Conservation (phyloP, 2,329 filamentous ascomycete species). For the Stagonosporopsis cucurbitacearum region DNA sequence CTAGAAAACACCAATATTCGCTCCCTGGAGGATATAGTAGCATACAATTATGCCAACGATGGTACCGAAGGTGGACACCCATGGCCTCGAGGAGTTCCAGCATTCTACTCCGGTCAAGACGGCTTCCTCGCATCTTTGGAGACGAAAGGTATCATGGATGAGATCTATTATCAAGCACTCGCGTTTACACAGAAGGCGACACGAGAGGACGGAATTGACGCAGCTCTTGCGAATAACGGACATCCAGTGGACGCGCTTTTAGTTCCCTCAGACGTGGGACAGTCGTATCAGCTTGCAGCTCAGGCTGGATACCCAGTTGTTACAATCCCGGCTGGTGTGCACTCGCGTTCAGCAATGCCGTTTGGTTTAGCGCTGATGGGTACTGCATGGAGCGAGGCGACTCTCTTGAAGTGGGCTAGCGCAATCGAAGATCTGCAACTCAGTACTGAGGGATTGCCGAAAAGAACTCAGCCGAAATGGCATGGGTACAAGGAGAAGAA, state of each 20-base stretch:
- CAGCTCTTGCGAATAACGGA: slow-evolving; percentile 61
- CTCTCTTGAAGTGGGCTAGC: slow-evolving; percentile 65
- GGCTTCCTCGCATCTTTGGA: slow-evolving; percentile 69
- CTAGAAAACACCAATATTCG: slow-evolving; percentile 58
- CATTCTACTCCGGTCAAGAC: slow-evolving; percentile 69
- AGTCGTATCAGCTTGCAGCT: slow-evolving; percentile 72
- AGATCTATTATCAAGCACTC: slow-evolving; percentile 72
- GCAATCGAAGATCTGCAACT: slow-evolving; percentile 53
- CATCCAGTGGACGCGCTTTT: slow-evolving; percentile 66
- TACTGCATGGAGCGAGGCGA: slow-evolving; percentile 66
- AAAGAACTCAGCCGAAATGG: slow-evolving; percentile 47
- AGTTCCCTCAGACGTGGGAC: slow-evolving; percentile 71
- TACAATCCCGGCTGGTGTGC: slow-evolving; percentile 69
- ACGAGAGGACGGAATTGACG: slow-evolving; percentile 72
- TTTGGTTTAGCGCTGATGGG: slow-evolving; percentile 58
- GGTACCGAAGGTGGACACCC: slow-evolving; percentile 72
- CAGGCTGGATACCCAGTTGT: slow-evolving; percentile 78
- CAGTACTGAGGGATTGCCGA: slow-evolving; percentile 21
- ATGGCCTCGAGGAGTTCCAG: slow-evolving; percentile 57
- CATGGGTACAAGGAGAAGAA: slow-evolving; percentile 49
- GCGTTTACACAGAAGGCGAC: slow-evolving; percentile 64
- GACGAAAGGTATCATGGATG: slow-evolving; percentile 66
- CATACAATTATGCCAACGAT: slow-evolving; percentile 60
- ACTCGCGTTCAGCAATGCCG: slow-evolving; percentile 54
- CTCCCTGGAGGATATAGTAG: slow-evolving; percentile 40